A percentile compares a stretch with the other conserved stretches of the same genome.
Conservation (phyloP, 2,329 filamentous ascomycete species). For the Pseudogymnoascus sp. region DNA sequence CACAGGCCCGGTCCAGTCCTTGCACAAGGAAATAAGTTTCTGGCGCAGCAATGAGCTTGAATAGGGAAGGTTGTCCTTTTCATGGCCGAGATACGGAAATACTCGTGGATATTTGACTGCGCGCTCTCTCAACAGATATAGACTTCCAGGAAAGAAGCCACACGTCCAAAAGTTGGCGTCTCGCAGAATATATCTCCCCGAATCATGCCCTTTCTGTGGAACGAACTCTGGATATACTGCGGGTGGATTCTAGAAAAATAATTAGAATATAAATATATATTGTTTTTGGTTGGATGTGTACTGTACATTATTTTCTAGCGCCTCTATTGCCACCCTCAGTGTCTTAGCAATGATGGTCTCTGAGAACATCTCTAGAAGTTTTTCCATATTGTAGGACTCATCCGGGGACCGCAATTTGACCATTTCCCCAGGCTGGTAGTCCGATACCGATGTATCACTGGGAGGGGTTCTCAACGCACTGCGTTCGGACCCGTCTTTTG, state of each 20-base stretch:
- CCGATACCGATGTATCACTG: neutral
- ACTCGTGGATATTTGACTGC: constrained; percentile 26
- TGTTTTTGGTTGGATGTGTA: neutral
- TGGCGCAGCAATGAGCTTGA: neutral
- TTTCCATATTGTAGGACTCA: neutral
- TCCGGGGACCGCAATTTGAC: neutral
- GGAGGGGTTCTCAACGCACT: neutral
- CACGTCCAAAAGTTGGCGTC: constrained; percentile 29
- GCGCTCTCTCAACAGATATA: constrained; percentile 30
- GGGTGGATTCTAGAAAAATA: constrained; percentile 14
- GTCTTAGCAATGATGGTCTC: constrained; percentile 20
- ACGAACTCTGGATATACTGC: constrained; percentile 21
- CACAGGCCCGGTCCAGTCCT: constrained; percentile 30
- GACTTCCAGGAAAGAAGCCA: constrained; percentile 32
- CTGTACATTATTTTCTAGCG: constrained; percentile 10
- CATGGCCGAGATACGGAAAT: constrained; percentile 8
- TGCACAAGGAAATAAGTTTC: constrained; percentile 22
- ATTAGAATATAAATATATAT: neutral
- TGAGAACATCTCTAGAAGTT: constrained; percentile 14
- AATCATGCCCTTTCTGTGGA: constrained; percentile 15
- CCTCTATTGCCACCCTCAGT: constrained; percentile 15
- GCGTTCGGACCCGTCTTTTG: neutral
- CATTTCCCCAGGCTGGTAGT: neutral
- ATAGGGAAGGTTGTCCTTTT: neutral
- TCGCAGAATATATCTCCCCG: constrained; percentile 16